A percentile compares a stretch with the other conserved stretches of the same genome.
Conservation (phyloP, 2,329 filamentous ascomycete species). For the Nemania sp. region DNA sequence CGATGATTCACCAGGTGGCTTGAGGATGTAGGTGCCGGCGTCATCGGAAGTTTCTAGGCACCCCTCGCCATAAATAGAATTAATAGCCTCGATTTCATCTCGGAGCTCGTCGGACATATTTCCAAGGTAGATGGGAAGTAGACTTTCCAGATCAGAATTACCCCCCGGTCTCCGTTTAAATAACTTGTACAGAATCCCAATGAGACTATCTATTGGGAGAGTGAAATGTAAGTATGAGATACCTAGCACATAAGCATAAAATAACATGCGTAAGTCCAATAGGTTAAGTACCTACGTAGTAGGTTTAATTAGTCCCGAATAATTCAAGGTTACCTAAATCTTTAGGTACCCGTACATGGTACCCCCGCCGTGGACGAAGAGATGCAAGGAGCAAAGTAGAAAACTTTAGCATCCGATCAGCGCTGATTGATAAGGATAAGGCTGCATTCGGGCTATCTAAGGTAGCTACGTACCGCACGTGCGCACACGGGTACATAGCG, state of each 20-base stretch:
- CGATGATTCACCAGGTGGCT: constrained; percentile 70
- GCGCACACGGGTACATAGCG: background rate
- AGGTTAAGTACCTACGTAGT: background rate
- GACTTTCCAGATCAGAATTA: background rate
- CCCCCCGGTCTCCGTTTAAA: background rate
- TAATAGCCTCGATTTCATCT: constrained; percentile 84
- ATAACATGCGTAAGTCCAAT: too few relatives aligned
- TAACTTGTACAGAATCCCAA: background rate
- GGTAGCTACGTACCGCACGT: background rate
- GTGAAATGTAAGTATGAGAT: too few relatives aligned
- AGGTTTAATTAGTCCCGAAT: background rate
- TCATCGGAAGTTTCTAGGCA: constrained; percentile 64
- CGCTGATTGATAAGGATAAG: constrained; percentile 37
- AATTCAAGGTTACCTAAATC: background rate
- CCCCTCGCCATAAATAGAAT: constrained; percentile 82
- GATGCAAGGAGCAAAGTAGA: constrained; percentile 35
- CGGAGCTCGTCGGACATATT: constrained; percentile 69
- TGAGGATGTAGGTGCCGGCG: constrained; percentile 68
- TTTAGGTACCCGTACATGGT: background rate
- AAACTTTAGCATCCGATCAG: constrained; percentile 18
- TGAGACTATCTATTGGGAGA: background rate
- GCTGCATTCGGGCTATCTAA: constrained; percentile 18
- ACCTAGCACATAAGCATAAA: background rate
- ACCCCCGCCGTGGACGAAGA: constrained; percentile 23
- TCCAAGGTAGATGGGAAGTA: background rate